phyloP scores from a whole-genome alignment of 225 moss, liverwort and hornwort genomes.

The Polytrichum formosum region DNA sequence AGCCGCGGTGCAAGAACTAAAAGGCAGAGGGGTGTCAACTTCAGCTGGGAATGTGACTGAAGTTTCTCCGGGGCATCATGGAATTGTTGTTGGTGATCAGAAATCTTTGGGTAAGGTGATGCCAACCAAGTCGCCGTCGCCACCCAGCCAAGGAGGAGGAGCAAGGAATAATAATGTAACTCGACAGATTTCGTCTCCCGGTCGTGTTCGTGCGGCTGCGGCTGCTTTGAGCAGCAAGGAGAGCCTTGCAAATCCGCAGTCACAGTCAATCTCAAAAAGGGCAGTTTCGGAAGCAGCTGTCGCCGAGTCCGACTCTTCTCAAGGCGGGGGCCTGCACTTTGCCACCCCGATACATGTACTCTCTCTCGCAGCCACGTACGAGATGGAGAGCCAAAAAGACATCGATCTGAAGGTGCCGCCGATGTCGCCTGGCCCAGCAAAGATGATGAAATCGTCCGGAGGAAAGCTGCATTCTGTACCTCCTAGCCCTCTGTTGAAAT shows the following conservation, averaged over 20 bases:
- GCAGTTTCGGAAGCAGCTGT: conserved; percentile 13
- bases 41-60: no score
- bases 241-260: conserved; percentile 10
- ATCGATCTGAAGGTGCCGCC: conserved; percentile 22
- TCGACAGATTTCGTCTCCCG: conserved; percentile 3
- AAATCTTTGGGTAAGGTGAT: neutral
- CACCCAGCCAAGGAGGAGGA: neutral
- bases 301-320: conserved; percentile 12
- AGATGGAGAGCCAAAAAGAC: conserved; percentile 36
- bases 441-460: neutral
- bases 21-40: neutral
- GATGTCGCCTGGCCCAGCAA: conserved; percentile 17
- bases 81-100: no score
- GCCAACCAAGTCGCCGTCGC: neutral
- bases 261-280: conserved; percentile 15
- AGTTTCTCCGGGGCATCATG: neutral
- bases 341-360: conserved; percentile 55
- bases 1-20: neutral
- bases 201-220: conserved; percentile 29
- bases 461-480: conserved; percentile 38
- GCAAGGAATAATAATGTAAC: neutral
- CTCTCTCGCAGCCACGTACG: conserved; percentile 52
- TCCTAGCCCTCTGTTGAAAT: conserved; percentile 28
- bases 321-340: conserved; percentile 35
- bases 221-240: conserved; percentile 28